A percentile compares a stretch with the other conserved stretches of the same genome.
Evolutionary conservation across 2,329 filamentous ascomycete species (phyloP).

Genomic region (Ophiostoma sp.): DNA sequence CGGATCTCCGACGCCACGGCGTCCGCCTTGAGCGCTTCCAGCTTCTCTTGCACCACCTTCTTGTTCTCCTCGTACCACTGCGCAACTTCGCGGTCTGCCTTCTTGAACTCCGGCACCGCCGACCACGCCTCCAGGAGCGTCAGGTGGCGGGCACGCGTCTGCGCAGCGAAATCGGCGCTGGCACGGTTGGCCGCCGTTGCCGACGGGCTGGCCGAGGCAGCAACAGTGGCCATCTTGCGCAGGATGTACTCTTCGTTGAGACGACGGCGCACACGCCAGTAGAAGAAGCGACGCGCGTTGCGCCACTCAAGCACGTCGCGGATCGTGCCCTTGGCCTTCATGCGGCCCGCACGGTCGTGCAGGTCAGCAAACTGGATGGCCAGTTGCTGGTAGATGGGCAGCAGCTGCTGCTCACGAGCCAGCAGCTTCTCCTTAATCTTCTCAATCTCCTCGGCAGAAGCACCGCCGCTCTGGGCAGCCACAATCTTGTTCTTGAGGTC

Average conservation of each 20-base stretch:
- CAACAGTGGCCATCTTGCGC: slow-evolving; percentile 70
- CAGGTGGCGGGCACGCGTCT: slow-evolving; percentile 66
- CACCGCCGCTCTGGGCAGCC: slow-evolving; percentile 54
- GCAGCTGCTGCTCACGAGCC: slow-evolving; percentile 79
- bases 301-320: slow-evolving; percentile 81
- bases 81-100: slow-evolving; percentile 79
- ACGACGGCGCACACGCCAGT: slow-evolving; percentile 96
- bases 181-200: slow-evolving; percentile 36
- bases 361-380: slow-evolving; percentile 96
- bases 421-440: slow-evolving; percentile 82
- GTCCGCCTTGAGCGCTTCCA: slow-evolving; percentile 79
- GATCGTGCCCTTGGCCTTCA: slow-evolving; percentile 97
- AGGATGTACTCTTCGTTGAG: slow-evolving; percentile 97
- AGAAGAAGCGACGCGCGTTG: slow-evolving; percentile 94
- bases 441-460: slow-evolving; percentile 72
- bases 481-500: slow-evolving; percentile 77
- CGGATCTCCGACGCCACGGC: slow-evolving; percentile 63
- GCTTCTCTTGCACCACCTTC: slow-evolving; percentile 77
- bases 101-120: slow-evolving; percentile 71
- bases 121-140: slow-evolving; percentile 81
- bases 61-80: slow-evolving; percentile 96
- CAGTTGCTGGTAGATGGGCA: slow-evolving; percentile 93
- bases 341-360: slow-evolving; percentile 93
- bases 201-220: slow-evolving; percentile 36
- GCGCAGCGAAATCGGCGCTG: slow-evolving; percentile 40